Conservation (phyloP, 306 rosid species). For the Cyclanthera cordifolia region DNA sequence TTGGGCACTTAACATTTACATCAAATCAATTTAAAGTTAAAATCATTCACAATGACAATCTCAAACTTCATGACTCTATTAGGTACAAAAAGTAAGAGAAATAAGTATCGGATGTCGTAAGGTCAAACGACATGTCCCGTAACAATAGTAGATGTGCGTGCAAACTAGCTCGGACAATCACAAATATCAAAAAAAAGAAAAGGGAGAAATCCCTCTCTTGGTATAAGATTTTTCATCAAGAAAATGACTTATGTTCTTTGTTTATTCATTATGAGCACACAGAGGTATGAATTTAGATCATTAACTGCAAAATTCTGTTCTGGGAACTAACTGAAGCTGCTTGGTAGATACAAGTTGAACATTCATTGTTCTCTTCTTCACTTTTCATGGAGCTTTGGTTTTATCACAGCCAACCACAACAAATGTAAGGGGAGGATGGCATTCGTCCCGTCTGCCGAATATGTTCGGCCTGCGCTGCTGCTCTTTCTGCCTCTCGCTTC, state of each 20-base stretch:
- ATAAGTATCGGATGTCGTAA: no score
- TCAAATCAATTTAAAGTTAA: background rate
- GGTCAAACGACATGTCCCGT: no score
- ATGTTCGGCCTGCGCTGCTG: conserved; percentile 57
- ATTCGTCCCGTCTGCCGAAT: conserved; percentile 70
- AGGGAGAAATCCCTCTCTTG: no score
- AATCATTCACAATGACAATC: background rate
- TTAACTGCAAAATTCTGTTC: conserved; percentile 6
- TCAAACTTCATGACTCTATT: background rate
- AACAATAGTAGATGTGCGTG: no score
- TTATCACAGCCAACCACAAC: conserved; percentile 64
- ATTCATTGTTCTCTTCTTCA: background rate
- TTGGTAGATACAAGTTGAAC: background rate
- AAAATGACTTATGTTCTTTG: background rate
- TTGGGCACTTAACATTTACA: background rate
- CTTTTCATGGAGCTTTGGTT: background rate
- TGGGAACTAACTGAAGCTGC: conserved; percentile 1
- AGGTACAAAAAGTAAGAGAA: background rate
- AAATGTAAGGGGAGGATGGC: conserved; percentile 45
- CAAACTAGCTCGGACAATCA: no score
- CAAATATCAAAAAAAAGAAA: no score
- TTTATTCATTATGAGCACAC: conserved; percentile 4
- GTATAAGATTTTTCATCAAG: background rate
- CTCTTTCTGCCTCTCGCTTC: conserved; percentile 56
- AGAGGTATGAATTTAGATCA: background rate